Conservation (phyloP, 2,329 filamentous ascomycete genomes). For the Beauveria sp. region DNA sequence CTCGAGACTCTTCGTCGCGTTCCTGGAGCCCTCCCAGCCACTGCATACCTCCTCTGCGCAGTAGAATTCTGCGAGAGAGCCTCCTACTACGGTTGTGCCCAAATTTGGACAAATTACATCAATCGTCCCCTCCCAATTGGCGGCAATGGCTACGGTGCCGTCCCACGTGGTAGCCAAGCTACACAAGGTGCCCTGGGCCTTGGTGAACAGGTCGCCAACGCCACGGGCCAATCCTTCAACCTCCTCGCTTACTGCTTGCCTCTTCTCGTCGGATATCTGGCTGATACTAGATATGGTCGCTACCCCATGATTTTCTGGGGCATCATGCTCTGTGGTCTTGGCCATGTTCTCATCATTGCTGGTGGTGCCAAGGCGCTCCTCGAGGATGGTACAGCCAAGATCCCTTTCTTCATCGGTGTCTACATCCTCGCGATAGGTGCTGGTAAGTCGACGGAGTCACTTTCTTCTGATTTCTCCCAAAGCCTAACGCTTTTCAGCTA, state of each 20-base stretch:
- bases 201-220: conserved; percentile 30
- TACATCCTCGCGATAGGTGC: conserved; percentile 52
- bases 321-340: conserved; percentile 58
- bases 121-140: conserved; percentile 49
- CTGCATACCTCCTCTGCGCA: conserved; percentile 49
- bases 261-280: conserved; percentile 46
- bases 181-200: conserved; percentile 53
- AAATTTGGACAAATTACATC: conserved; percentile 46
- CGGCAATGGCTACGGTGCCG: conserved; percentile 39
- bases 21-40: conserved; percentile 40
- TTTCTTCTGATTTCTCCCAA: too few relatives aligned
- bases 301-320: conserved; percentile 66
- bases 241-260: conserved; percentile 52
- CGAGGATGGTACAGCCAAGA: conserved; percentile 37
- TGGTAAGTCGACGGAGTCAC: not conserved
- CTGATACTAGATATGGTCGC: conserved; percentile 62
- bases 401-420: conserved; percentile 54
- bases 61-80: conserved; percentile 56
- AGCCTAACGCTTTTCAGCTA: conserved; percentile 26
- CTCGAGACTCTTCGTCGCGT: conserved; percentile 44
- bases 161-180: conserved; percentile 30
- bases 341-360: conserved; percentile 60
- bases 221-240: conserved; percentile 40
- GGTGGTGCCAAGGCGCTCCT: conserved; percentile 44
- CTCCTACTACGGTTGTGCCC: conserved; percentile 43